Evolutionary conservation across 495 filamentous ascomycete genomes (phyloP), one percentile per base, ranked within the genome.

Genomic region (Cetradonia linearis): DNA sequence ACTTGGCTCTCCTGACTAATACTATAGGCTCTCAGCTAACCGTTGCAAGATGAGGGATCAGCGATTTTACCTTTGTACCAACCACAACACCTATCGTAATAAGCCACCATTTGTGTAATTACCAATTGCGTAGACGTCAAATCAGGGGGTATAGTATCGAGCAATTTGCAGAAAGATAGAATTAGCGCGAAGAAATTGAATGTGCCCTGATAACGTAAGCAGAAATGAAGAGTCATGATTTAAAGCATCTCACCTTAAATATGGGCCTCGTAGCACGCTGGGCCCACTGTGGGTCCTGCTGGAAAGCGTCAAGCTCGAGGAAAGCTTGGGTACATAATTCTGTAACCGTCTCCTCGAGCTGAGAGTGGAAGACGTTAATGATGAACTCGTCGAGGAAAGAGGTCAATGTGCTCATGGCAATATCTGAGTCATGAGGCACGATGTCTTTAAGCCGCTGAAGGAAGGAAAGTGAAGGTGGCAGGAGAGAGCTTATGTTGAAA

Each of bases 361-460:
- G 94, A 23, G 93, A 93, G 59, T 92, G 87, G 75, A 99, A 99
- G 38, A 97, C 91, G 66, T 97, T 97, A 71, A 97, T 85, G 57
- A 99, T 81, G 72, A 97, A 97, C 70, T 99, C 94, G 69, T 99
- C 93, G 13, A 99, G 81, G 73, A 99, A 99, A 27, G 89, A 91
- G 2, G 93, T 96, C 54, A 97, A 70, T 2, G 89, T 95, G 70
- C 84, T 88, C 61, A 87, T 86, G 8, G 86, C 85, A 65, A 97
- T 86, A 63, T 94, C 91, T 0, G 91, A 79, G 58, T 78, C 84
- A 18, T 85, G 78, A 4, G 93, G 93, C 1, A 99, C 93, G 56
- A 97, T 92, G 56, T 85, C 86, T 70, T 93, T 95, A 16, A 99
- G 76, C 7, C 89, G 81, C 66, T 93, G 89, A 14, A 99, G 79